phyloP scores from a whole-genome alignment of 495 filamentous ascomycete species.

The Penicillium bovifimosum region DNA sequence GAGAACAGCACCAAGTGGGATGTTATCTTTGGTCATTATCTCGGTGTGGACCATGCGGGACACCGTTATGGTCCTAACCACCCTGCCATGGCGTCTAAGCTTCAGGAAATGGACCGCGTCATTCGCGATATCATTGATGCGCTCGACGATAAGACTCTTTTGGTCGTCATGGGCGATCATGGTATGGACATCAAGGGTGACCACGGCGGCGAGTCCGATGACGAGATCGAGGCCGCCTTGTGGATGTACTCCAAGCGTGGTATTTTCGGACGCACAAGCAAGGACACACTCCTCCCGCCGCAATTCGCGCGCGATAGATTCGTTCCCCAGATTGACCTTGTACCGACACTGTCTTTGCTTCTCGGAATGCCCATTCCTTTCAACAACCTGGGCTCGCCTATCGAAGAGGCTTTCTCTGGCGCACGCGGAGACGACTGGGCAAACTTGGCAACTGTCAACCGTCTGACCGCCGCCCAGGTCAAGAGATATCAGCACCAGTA shows the following conservation, averaged over 20 bases:
- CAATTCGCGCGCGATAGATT: conserved; percentile 69
- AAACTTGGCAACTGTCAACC: conserved; percentile 69
- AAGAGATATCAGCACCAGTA: conserved; percentile 78
- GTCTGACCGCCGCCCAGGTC: conserved; percentile 77
- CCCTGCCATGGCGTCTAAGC: conserved; percentile 81
- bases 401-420: conserved; percentile 88
- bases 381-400: conserved; percentile 93
- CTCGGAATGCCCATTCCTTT: conserved; percentile 91
- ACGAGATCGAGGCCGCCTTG: conserved; percentile 87
- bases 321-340: conserved; percentile 93
- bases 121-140: conserved; percentile 63
- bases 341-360: conserved; percentile 82
- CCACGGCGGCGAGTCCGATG: conserved; percentile 92
- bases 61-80: conserved; percentile 95
- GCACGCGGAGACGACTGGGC: conserved; percentile 59
- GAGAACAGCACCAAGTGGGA: conserved; percentile 73
- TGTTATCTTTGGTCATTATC: conserved; percentile 83
- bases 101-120: conserved; percentile 84
- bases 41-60: conserved; percentile 95
- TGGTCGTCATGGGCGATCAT: conserved; percentile 97
- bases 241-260: conserved; percentile 95
- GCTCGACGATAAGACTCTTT: conserved; percentile 77
- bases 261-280: conserved; percentile 71
- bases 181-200: conserved; percentile 98
- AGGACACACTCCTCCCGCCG: conserved; percentile 58